A percentile compares a stretch with the other conserved stretches of the same genome.
Evolutionary conservation across 1,284 basidiomycete species (phyloP).

Genomic region (Ceratobasidium sp.): DNA sequence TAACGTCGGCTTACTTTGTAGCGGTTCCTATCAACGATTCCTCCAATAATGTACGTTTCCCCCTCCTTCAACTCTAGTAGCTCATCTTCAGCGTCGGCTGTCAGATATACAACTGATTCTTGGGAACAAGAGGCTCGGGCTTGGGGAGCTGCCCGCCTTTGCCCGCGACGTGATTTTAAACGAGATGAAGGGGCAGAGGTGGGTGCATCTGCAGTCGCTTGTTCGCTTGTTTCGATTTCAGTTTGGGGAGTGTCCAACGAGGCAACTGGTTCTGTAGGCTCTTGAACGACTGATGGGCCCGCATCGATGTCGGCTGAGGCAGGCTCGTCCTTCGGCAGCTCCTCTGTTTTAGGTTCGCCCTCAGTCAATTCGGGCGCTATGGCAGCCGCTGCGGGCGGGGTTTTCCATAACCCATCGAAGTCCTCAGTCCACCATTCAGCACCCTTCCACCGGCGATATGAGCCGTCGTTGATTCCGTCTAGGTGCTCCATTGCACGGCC

Average conservation of each 20-base stretch:
- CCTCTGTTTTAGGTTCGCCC: slow-evolving; percentile 35
- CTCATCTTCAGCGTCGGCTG: slow-evolving; percentile 92
- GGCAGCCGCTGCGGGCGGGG: not conserved
- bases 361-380: not conserved
- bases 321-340: slow-evolving; percentile 42
- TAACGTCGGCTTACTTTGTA: slow-evolving; percentile 75
- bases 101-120: slow-evolving; percentile 86
- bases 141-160: not conserved
- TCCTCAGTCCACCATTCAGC: slow-evolving; percentile 84
- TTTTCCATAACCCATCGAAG: slow-evolving; percentile 73
- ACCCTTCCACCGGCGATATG: slow-evolving; percentile 81
- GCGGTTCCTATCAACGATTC: slow-evolving; percentile 95
- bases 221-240: slow-evolving; percentile 9
- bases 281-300: slow-evolving; percentile 32
- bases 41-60: slow-evolving; percentile 95
- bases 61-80: slow-evolving; percentile 80
- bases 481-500: slow-evolving; percentile 76
- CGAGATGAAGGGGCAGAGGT: slow-evolving; percentile 19
- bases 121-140: slow-evolving; percentile 46
- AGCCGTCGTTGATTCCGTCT: slow-evolving; percentile 72
- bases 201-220: not conserved
- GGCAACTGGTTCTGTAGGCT: slow-evolving; percentile 40
- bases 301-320: slow-evolving; percentile 29
- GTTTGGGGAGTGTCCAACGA: not conserved
- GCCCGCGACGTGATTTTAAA: slow-evolving; percentile 40